Conservation (phyloP, 2,329 filamentous ascomycete species). For the Ophiostoma triangulosporum region DNA sequence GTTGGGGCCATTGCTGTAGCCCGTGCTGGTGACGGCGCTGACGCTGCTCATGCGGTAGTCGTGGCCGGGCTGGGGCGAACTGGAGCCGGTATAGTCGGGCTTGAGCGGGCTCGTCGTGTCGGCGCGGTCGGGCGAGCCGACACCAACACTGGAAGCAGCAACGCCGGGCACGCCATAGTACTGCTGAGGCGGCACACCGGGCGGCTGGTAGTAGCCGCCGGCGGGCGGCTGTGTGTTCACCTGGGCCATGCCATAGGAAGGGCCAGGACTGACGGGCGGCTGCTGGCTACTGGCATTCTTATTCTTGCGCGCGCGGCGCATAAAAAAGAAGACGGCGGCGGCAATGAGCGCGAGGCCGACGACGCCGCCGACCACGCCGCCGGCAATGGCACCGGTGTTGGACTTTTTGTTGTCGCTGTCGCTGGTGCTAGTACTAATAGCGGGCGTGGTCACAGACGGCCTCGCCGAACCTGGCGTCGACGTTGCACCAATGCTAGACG, state of each 20-base stretch:
- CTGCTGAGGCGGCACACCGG: neutral
- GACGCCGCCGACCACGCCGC: slow-evolving; percentile 22
- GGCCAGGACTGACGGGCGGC: neutral
- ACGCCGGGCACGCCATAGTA: slow-evolving; percentile 4
- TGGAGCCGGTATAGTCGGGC: neutral
- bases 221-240: slow-evolving; percentile 3
- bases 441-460: neutral
- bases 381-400: slow-evolving; percentile 20
- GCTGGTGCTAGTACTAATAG: neutral
- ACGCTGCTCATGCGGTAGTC: slow-evolving; percentile 11
- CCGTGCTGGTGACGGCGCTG: slow-evolving; percentile 2
- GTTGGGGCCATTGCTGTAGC: neutral
- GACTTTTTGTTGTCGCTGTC: neutral
- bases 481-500: too few relatives aligned
- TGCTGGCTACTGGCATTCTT: neutral
- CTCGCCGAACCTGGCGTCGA: neutral
- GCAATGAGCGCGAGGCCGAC: slow-evolving; percentile 17
- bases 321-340: slow-evolving; percentile 18
- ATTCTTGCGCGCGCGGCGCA: slow-evolving; percentile 14
- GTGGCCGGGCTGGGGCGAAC: neutral
- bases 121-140: slow-evolving; percentile 6
- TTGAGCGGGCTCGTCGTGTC: slow-evolving; percentile 8
- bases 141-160: neutral
- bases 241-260: slow-evolving; percentile 5
- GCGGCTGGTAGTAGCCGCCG: slow-evolving; percentile 4